phyloP scores from a whole-genome alignment of 805 yeast genomes.

The Kodamaea leandrae region DNA sequence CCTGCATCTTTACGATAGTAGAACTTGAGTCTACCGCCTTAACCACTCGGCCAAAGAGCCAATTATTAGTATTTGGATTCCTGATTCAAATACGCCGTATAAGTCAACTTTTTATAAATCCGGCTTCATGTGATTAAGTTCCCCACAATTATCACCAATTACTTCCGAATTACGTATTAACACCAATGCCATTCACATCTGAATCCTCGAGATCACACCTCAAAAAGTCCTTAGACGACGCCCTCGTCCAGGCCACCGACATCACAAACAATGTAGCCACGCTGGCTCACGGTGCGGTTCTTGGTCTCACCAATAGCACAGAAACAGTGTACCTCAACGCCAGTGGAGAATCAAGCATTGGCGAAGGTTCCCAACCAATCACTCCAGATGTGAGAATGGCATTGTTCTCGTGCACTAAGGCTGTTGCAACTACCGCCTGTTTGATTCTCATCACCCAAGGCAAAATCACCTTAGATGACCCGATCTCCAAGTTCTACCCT shows the following conservation, averaged over 20 bases:
- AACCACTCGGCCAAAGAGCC: conserved; percentile 7
- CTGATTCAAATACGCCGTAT: too few relatives aligned
- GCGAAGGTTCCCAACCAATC: conserved; percentile 17
- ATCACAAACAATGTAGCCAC: neutral
- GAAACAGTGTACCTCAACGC: conserved; percentile 23
- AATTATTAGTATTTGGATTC: too few relatives aligned
- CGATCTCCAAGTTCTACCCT: conserved; percentile 34
- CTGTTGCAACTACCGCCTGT: conserved; percentile 36
- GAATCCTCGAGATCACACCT: neutral
- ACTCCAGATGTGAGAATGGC: conserved; percentile 19
- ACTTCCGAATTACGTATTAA: neutral
- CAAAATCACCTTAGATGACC: conserved; percentile 30
- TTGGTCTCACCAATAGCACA: conserved; percentile 25
- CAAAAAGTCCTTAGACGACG: conserved; percentile 5
- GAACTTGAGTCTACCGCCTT: conserved; percentile 6
- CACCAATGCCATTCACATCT: conserved; percentile 1
- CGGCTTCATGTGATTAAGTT: neutral
- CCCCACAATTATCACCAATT: neutral
- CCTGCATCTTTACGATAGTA: conserved; percentile 6
- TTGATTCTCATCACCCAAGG: conserved; percentile 34
- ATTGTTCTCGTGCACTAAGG: conserved; percentile 32
- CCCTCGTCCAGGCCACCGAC: conserved; percentile 6
- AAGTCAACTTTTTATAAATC: neutral
- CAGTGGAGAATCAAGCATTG: conserved; percentile 11
- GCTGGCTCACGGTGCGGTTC: conserved; percentile 6